Conservation (phyloP, 371 early-diverging fungal genomes). For the Zychaea mexicana region DNA sequence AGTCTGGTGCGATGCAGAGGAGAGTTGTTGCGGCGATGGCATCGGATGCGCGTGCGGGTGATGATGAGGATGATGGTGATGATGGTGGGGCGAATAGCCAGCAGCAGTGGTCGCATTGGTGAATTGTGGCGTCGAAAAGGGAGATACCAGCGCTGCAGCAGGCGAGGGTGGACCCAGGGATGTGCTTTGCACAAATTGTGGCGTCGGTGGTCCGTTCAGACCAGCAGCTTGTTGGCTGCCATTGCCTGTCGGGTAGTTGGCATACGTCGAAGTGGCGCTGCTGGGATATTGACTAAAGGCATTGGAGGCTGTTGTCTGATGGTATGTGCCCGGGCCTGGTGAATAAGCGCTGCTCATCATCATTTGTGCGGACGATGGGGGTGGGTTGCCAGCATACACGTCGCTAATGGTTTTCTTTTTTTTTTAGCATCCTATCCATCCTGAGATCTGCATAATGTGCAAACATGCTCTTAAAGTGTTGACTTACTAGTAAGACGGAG, state of each 20-base stretch:
- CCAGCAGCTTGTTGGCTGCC: slow-evolving; percentile 14
- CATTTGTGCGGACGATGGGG: slow-evolving; percentile 17
- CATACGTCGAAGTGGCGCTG: not conserved
- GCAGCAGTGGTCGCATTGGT: slow-evolving; percentile 21
- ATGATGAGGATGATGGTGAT: not conserved
- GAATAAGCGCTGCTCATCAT: slow-evolving; percentile 30
- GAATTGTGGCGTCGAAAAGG: slow-evolving; percentile 27
- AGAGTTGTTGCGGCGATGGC: slow-evolving; percentile 21
- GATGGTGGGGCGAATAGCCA: not conserved
- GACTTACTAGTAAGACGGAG: slow-evolving; percentile 21
- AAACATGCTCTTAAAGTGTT: not conserved
- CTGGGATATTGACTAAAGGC: not conserved
- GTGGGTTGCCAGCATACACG: slow-evolving; percentile 16
- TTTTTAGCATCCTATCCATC: not conserved
- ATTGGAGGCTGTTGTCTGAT: not conserved
- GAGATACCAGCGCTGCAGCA: slow-evolving; percentile 10
- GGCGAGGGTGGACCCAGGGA: slow-evolving; percentile 24
- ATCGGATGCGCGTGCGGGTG: slow-evolving; percentile 10
- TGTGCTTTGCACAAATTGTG: slow-evolving; percentile 20
- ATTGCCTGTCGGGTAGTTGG: slow-evolving; percentile 6
- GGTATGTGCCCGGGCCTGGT: slow-evolving; percentile 7
- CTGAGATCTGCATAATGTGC: not conserved
- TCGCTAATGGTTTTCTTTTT: slow-evolving; percentile 14
- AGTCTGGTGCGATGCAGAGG: slow-evolving; percentile 23
- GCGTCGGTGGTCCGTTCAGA: slow-evolving; percentile 16